Conservation (phyloP, 345 rosid species). For the Alliaria petiolata region DNA sequence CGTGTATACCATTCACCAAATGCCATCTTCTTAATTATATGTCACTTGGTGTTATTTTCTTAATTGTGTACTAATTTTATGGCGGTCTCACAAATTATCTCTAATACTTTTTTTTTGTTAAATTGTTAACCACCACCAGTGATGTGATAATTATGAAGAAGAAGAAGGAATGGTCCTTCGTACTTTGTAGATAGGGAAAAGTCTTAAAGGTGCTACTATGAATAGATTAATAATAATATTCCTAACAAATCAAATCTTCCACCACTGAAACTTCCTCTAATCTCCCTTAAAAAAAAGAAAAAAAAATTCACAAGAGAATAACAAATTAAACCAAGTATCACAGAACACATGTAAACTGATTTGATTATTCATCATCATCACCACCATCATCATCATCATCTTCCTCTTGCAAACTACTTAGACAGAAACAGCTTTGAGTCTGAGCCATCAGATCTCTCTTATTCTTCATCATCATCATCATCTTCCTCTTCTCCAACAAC, state of each 20-base stretch:
- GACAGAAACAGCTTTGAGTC: slow-evolving; percentile 33
- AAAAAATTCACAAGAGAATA: slow-evolving; percentile 17
- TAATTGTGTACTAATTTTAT: too few relatives aligned
- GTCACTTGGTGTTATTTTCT: too few relatives aligned
- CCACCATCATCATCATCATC: slow-evolving; percentile 4
- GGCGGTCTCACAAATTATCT: too few relatives aligned
- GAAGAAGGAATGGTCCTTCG: background rate
- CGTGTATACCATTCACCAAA: too few relatives aligned
- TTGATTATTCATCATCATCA: slow-evolving; percentile 14
- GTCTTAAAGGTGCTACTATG: background rate
- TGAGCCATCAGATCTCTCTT: slow-evolving; percentile 27
- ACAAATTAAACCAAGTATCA: background rate
- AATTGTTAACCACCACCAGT: too few relatives aligned
- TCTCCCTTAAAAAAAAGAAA: background rate
- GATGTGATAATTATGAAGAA: too few relatives aligned
- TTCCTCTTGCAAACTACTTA: slow-evolving; percentile 34
- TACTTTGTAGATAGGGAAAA: background rate
- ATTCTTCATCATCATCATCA: slow-evolving; percentile 10
- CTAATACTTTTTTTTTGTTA: too few relatives aligned
- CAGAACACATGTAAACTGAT: background rate
- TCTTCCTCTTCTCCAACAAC: background rate
- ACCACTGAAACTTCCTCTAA: slow-evolving; percentile 17
- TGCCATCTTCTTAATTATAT: too few relatives aligned
- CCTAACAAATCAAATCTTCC: slow-evolving; percentile 30
- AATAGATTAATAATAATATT: slow-evolving; percentile 11